A percentile compares a stretch with the other conserved stretches of the same genome.
Evolutionary conservation across 2,329 filamentous ascomycete genomes (phyloP).

Genomic region (Fusarium sp.): DNA sequence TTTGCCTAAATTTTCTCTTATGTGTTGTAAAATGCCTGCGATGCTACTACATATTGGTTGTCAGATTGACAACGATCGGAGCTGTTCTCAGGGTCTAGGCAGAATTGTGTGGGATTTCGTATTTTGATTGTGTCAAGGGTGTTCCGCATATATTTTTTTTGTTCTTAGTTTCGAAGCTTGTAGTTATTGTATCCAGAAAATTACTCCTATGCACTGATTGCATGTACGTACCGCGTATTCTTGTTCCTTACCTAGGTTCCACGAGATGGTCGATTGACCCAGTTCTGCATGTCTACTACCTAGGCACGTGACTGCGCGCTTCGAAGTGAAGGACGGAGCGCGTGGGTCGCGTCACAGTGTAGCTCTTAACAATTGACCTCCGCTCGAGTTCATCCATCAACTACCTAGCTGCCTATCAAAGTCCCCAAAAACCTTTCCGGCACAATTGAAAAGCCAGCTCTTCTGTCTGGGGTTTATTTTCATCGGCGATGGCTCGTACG

Average conservation of each 20-base stretch:
- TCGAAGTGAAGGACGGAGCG: constrained; percentile 16
- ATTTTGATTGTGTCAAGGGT: not conserved
- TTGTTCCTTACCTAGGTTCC: not conserved
- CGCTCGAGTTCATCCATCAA: not conserved
- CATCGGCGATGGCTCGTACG: constrained; percentile 48
- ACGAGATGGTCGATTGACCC: not conserved
- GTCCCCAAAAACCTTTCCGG: not conserved
- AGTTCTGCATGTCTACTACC: not conserved
- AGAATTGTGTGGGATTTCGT: not conserved
- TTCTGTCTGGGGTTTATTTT: not conserved
- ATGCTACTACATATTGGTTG: not conserved
- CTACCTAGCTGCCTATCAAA: too few relatives aligned
- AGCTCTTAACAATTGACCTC: not conserved
- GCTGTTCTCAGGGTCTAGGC: not conserved
- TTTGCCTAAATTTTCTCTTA: constrained; percentile 57
- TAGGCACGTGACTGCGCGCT: constrained; percentile 42
- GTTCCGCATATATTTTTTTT: too few relatives aligned
- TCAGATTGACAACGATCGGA: not conserved
- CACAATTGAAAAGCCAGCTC: not conserved
- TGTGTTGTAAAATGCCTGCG: not conserved
- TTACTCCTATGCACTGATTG: not conserved
- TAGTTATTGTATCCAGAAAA: not conserved
- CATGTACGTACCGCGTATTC: not conserved
- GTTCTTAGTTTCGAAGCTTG: not conserved
- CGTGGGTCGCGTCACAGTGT: constrained; percentile 36